Base-by-base conservation (phyloP, 306 rosid species). In the Astragalus membranaceus region DNA sequence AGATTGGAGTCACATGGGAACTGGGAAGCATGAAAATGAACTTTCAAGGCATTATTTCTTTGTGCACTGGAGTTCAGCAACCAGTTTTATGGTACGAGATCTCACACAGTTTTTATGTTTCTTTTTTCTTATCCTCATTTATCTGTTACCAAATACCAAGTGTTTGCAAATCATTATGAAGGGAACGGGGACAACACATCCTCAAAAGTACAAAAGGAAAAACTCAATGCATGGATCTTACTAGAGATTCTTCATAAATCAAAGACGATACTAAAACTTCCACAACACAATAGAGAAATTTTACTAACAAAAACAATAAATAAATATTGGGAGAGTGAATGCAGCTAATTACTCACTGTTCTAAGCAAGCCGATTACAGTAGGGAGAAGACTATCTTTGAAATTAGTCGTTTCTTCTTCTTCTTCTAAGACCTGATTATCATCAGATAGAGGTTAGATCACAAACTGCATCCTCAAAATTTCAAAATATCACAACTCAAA, bases 281-380 rank as follows among this genome's bases (percentile, higher is more conserved):
- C 67, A 52, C 14, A 16, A 60, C 35, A 54, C 15, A 29, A 55
- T 44, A 15, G 7, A 75, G 61, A 65, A 64, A 70, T 42, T 70
- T 32, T 17, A 59, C 65, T 20, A 23, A 44, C 41, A 42, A n/a
- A 39, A 60, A 20, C 66, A 78, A 64, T 20, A 63, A 78, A 64
- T 20, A 63, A 51, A 5, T 54, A 61, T 20, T 62, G 60, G 10
- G 32, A 60, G 62, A 67, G 26, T 20, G 62, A 50, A 55, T 39
- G 70, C 14, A 71, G 63, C 5, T 5, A 70, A 78, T 32, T 65
- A 87, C 99, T 91, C 84, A 95, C 99, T 1, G 97, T 95, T 89
- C 97, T 91, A 47, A 95, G 99, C 89, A 95, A 81, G 81, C 99
- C 99, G 83, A 95, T 86, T 41, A 87, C 88, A 58, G 84, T 75